A percentile compares a stretch with the other conserved stretches of the same genome.
These are phyloP conservation scores for Xylaria hypoxylon DNA, from an alignment of 2,329 filamentous ascomycete species.

Conservation along the genomic window DNA sequence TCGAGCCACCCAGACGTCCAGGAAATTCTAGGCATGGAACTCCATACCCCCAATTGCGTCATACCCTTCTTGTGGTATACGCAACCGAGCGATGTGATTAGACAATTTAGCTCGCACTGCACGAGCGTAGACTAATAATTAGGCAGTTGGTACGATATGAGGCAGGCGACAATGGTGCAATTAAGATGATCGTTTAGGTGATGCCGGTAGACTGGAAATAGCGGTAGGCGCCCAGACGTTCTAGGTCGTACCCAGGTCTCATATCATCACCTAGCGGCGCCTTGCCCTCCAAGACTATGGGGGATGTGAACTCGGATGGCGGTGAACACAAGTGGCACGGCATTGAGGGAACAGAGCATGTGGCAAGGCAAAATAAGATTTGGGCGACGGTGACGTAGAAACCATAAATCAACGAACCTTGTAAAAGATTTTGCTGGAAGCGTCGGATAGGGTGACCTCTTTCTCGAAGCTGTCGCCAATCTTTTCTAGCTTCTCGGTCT, in stretches of 20 bases:
- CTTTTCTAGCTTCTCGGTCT: constrained; percentile 85
- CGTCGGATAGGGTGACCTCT: constrained; percentile 76
- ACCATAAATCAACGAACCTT: constrained; percentile 74
- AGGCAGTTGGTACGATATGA: background rate
- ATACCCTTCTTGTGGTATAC: constrained; percentile 24
- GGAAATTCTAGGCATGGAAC: constrained; percentile 8
- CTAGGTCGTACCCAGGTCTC: constrained; percentile 2
- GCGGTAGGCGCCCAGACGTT: constrained; percentile 19
- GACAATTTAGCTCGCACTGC: constrained; percentile 23
- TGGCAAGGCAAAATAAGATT: constrained; percentile 24
- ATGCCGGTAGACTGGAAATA: constrained; percentile 14
- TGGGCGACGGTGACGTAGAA: constrained; percentile 27
- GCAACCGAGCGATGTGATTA: constrained; percentile 15
- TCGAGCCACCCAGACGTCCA: constrained; percentile 30
- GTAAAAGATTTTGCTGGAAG: constrained; percentile 83
- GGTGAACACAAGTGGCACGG: constrained; percentile 7
- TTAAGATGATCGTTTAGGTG: constrained; percentile 9
- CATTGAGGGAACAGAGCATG: constrained; percentile 8
- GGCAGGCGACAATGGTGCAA: constrained; percentile 5
- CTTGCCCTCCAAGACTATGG: constrained; percentile 4
- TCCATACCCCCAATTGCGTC: constrained; percentile 35
- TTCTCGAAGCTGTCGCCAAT: constrained; percentile 81
- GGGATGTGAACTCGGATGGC: constrained; percentile 7
- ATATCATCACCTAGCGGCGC: constrained; percentile 7
- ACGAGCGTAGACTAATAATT: constrained; percentile 14